A percentile compares a stretch with the other conserved stretches of the same genome.
Evolutionary conservation across 2,329 filamentous ascomycete species (phyloP).

Genomic region (Metarhizium album): DNA sequence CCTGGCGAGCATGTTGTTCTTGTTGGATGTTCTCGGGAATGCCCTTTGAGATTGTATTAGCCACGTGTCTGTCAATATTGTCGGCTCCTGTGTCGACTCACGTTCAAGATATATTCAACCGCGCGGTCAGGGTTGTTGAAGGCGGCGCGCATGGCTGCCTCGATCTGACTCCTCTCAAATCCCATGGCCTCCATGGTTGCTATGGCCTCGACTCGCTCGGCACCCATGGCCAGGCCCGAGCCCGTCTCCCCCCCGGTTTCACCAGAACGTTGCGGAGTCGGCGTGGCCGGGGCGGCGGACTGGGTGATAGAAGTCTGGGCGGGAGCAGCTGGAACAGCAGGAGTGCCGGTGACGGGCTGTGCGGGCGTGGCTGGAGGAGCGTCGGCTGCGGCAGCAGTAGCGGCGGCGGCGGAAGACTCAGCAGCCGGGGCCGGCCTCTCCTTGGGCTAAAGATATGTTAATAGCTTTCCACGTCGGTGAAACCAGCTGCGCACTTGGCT

Average conservation of each 20-base stretch:
- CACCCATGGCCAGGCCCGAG: slow-evolving; percentile 76
- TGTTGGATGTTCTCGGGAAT: slow-evolving; percentile 78
- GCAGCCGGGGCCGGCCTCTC: slow-evolving; percentile 53
- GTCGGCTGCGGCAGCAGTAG: no score
- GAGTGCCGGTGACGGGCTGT: slow-evolving; percentile 46
- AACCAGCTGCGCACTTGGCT: neutral
- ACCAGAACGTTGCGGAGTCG: slow-evolving; percentile 39
- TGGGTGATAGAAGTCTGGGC: slow-evolving; percentile 33
- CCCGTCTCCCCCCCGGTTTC: slow-evolving; percentile 38
- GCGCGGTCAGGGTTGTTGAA: slow-evolving; percentile 96
- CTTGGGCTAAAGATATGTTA: slow-evolving; percentile 25
- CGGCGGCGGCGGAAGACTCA: slow-evolving; percentile 49
- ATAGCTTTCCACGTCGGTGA: neutral
- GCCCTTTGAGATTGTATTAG: slow-evolving; percentile 46
- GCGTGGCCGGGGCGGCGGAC: slow-evolving; percentile 38
- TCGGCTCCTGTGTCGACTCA: slow-evolving; percentile 32
- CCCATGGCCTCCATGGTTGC: slow-evolving; percentile 97
- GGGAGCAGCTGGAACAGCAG: slow-evolving; percentile 39
- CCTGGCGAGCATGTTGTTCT: slow-evolving; percentile 47
- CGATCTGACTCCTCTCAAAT: slow-evolving; percentile 78
- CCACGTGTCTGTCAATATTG: neutral
- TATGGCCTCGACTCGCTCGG: slow-evolving; percentile 71
- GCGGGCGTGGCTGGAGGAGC: slow-evolving; percentile 49
- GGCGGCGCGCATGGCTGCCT: slow-evolving; percentile 88
- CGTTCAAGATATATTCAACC: slow-evolving; percentile 87